These are phyloP conservation scores for Verticillium tricorpus DNA, from an alignment of 2,329 filamentous ascomycete species.

Conservation along the genomic window DNA sequence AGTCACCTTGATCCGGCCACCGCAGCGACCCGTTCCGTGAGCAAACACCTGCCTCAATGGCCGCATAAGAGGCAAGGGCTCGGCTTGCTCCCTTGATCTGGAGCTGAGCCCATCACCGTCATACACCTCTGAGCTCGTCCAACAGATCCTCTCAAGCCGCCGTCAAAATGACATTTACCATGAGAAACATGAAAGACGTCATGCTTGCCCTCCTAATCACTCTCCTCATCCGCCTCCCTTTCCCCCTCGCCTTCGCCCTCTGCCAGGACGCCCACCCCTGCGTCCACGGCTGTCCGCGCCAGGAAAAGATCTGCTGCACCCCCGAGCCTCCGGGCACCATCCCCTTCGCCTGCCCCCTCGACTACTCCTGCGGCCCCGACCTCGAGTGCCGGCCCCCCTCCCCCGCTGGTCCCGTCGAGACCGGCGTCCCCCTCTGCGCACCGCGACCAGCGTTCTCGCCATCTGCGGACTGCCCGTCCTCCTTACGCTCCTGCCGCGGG, in stretches of 20 bases:
- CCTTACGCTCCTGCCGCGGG: constrained; percentile 5
- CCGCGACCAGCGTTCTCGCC: no score
- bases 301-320: background rate
- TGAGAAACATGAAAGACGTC: background rate
- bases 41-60: background rate
- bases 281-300: background rate
- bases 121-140: background rate
- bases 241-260: background rate
- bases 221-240: background rate
- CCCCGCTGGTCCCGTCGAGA: background rate
- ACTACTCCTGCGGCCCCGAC: background rate
- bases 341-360: background rate
- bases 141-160: background rate
- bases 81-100: background rate
- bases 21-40: background rate
- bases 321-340: background rate
- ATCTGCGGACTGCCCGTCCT: no score
- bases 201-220: background rate
- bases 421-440: constrained; percentile 1
- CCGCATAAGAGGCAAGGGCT: background rate
- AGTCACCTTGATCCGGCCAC: background rate
- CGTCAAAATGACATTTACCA: no score
- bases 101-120: background rate
- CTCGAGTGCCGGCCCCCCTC: background rate
- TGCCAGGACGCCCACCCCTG: background rate